A percentile compares a stretch with the other conserved stretches of the same genome.
Evolutionary conservation across 306 rosid species (phyloP).

Genomic region (Fagus crenata): DNA sequence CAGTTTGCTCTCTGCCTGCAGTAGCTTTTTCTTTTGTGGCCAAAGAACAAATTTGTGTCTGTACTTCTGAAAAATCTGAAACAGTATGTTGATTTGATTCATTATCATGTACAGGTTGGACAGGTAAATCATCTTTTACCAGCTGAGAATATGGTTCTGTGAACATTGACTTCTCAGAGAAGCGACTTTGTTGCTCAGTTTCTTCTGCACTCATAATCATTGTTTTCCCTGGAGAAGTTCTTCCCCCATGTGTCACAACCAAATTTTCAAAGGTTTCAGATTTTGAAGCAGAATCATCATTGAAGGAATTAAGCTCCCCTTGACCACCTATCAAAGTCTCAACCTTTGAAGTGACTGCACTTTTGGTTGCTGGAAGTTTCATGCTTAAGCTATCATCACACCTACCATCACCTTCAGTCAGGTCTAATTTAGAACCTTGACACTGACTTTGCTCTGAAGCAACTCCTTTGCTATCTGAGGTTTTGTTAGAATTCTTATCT

Average conservation of each 20-base stretch:
- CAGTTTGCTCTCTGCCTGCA: constrained; percentile 38
- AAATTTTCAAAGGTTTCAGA: constrained; percentile 33
- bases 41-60: constrained; percentile 29
- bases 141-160: constrained; percentile 37
- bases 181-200: constrained; percentile 36
- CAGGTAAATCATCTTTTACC: constrained; percentile 28
- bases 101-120: constrained; percentile 28
- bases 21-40: constrained; percentile 28
- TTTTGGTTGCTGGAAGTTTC: constrained; percentile 45
- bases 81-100: constrained; percentile 35
- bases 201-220: constrained; percentile 30
- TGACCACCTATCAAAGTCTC: constrained; percentile 37
- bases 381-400: constrained; percentile 32
- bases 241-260: constrained; percentile 28
- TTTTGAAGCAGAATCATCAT: constrained; percentile 38
- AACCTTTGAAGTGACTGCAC: constrained; percentile 32
- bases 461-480: background rate
- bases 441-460: background rate
- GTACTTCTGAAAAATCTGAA: constrained; percentile 37
- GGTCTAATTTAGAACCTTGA: constrained; percentile 5
- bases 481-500: constrained; percentile 2
- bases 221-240: constrained; percentile 31
- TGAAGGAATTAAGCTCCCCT: constrained; percentile 38
- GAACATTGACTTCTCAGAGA: constrained; percentile 32
- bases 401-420: constrained; percentile 34